Evolutionary conservation across 2,329 filamentous ascomycete species (phyloP).

Genomic region (Sporothrix schenckii): DNA sequence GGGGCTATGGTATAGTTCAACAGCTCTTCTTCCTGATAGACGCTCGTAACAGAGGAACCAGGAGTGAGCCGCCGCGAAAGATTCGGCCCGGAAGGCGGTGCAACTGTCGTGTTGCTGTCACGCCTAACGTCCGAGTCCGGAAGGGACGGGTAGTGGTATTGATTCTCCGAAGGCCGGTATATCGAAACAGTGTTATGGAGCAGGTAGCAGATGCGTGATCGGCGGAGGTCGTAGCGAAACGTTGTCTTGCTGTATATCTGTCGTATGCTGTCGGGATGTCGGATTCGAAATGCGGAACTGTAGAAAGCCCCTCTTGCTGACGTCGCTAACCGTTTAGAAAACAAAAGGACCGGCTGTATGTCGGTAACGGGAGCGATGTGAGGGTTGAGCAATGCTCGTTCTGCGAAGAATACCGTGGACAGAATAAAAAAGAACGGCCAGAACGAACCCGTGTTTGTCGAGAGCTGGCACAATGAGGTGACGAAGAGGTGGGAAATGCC

Average conservation of each 20-base stretch:
- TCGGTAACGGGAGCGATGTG: neutral
- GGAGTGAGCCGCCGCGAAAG: conserved; percentile 3
- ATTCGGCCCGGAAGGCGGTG: neutral
- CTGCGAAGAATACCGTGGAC: neutral
- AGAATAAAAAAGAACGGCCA: neutral
- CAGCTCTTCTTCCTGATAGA: neutral
- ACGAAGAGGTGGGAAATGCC: conserved; percentile 13
- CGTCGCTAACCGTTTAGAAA: neutral
- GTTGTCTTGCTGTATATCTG: neutral
- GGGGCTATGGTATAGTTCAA: neutral
- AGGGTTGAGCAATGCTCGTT: neutral
- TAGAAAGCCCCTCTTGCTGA: conserved; percentile 3
- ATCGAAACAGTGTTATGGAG: too few relatives aligned
- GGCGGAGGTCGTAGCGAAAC: neutral
- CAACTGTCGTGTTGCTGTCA: neutral
- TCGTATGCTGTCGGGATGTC: too few relatives aligned
- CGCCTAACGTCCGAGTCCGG: neutral
- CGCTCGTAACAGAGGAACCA: neutral
- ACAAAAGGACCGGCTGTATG: neutral
- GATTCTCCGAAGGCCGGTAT: neutral
- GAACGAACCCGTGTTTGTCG: neutral
- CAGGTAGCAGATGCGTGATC: neutral
- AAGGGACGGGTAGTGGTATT: neutral
- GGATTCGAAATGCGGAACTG: neutral
- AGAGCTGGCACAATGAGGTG: neutral